Percentiles rank a stretch among this genome's conserved stretches.
phyloP scores from a whole-genome alignment of 768 basidiomycete genomes.

The Kwoniella bestiolae region DNA sequence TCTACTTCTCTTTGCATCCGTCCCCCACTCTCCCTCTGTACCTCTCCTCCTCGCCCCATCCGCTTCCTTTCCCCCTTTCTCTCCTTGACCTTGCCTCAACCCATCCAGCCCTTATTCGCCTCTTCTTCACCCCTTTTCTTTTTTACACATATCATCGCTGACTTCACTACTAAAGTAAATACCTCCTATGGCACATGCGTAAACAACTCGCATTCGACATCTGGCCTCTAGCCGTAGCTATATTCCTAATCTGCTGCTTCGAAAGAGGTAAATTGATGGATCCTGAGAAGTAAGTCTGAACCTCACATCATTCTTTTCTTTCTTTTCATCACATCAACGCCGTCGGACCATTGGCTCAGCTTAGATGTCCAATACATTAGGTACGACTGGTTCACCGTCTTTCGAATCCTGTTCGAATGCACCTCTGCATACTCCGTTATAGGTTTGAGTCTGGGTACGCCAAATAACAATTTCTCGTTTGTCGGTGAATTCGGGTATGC shows the following conservation, averaged over 20 bases:
- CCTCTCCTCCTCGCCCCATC: background rate
- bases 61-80: background rate
- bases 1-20: no score
- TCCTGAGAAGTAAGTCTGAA: slow-evolving; percentile 22
- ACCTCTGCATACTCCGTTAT: slow-evolving; percentile 51
- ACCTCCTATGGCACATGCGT: slow-evolving; percentile 46
- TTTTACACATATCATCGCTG: background rate
- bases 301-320: background rate
- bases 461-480: slow-evolving; percentile 49
- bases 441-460: slow-evolving; percentile 48
- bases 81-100: no score
- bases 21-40: no score
- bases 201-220: slow-evolving; percentile 53
- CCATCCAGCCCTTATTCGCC: background rate
- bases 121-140: background rate
- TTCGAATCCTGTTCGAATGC: slow-evolving; percentile 52
- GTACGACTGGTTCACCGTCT: slow-evolving; percentile 42
- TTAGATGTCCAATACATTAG: no score
- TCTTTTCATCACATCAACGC: background rate
- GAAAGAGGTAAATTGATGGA: slow-evolving; percentile 48
- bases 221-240: slow-evolving; percentile 50
- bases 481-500: slow-evolving; percentile 39
- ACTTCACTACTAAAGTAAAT: slow-evolving; percentile 33
- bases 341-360: no score
- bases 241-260: slow-evolving; percentile 43